These are phyloP conservation scores for Hamigera avellanea DNA, from an alignment of 495 filamentous ascomycete species.

Conservation along the genomic window DNA sequence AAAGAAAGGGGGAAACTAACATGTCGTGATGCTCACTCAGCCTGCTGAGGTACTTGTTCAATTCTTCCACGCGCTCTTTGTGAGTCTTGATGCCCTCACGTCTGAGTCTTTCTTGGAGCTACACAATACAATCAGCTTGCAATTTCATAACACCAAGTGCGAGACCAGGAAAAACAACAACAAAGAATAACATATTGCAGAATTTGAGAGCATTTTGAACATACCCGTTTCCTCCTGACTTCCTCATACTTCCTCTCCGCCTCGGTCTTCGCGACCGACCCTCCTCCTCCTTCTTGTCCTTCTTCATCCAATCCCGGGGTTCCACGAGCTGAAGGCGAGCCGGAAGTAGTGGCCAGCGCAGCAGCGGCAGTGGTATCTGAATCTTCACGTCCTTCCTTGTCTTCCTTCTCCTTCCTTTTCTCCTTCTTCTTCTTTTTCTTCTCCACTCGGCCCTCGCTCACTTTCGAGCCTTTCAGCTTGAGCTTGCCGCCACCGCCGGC, in stretches of 20 bases:
- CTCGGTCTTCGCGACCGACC: constrained; percentile 58
- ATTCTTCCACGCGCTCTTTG: constrained; percentile 90
- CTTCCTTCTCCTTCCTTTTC: constrained; percentile 35
- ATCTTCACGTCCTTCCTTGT: constrained; percentile 5
- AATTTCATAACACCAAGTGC: constrained; percentile 5
- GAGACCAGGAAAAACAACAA: constrained; percentile 1
- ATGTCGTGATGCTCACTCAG: constrained; percentile 98
- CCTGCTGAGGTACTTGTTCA: constrained; percentile 84
- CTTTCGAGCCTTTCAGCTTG: constrained; percentile 66
- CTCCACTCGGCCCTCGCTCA: constrained; percentile 36
- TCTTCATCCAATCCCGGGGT: constrained; percentile 9
- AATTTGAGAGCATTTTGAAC: too few relatives aligned
- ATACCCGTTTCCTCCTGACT: constrained; percentile 63
- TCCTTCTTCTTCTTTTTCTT: constrained; percentile 57
- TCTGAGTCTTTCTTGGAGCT: constrained; percentile 63
- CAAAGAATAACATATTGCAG: too few relatives aligned
- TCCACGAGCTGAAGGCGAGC: constrained; percentile 1
- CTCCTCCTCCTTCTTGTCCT: constrained; percentile 1
- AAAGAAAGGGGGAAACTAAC: constrained; percentile 31
- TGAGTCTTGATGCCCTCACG: constrained; percentile 86
- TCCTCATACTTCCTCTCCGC: constrained; percentile 75
- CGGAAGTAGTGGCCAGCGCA: neutral
- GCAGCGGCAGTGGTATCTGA: neutral
- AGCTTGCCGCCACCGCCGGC: constrained; percentile 53
- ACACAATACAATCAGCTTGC: constrained; percentile 4